Percentiles rank a stretch among this genome's conserved stretches.
These are phyloP conservation scores for Plasmodium inui DNA, from an alignment of 169 alveolate genomes.

Conservation along the genomic window DNA sequence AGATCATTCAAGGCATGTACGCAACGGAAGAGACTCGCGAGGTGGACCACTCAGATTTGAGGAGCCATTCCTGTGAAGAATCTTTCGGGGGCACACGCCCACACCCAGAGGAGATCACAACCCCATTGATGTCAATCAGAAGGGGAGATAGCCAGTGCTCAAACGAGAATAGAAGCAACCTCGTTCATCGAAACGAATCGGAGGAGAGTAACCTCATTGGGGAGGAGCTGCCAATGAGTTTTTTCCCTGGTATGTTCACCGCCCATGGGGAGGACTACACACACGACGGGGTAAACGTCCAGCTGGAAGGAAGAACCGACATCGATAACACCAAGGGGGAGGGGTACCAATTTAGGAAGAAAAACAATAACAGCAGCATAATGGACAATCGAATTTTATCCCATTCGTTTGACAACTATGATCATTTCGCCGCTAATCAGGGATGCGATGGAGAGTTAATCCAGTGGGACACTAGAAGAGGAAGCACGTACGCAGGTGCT, in stretches of 20 bases:
- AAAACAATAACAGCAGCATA: neutral
- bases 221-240: neutral
- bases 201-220: neutral
- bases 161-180: neutral
- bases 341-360: neutral
- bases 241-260: neutral
- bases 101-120: neutral
- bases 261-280: neutral
- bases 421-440: neutral
- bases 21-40: neutral
- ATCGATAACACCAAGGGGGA: neutral
- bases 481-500: neutral
- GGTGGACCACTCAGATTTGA: neutral
- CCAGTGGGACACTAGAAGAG: neutral
- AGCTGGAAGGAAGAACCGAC: neutral
- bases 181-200: neutral
- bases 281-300: neutral
- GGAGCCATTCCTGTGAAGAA: neutral
- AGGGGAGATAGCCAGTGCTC: neutral
- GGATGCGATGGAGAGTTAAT: neutral
- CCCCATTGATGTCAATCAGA: neutral
- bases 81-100: neutral
- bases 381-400: neutral
- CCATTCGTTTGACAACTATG: neutral
- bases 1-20: neutral